Conservation (phyloP, 1,284 basidiomycete genomes). For the Sphaerobolus stellatus region DNA sequence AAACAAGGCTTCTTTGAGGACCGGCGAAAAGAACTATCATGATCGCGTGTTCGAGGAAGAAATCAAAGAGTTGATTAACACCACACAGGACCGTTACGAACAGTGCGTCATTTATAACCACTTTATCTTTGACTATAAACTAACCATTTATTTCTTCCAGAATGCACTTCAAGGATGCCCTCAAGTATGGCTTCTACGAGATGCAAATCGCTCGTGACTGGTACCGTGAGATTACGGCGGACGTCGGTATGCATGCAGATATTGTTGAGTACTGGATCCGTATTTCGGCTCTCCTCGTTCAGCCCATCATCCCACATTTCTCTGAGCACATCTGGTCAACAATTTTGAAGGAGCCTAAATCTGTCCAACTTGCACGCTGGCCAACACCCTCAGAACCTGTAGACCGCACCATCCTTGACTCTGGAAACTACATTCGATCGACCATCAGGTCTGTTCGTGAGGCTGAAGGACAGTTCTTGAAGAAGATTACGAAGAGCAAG, state of each 20-base stretch:
- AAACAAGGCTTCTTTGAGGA: conserved; percentile 67
- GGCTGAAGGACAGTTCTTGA: conserved; percentile 77
- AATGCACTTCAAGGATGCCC: conserved; percentile 92
- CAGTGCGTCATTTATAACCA: conserved; percentile 52
- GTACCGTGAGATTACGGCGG: conserved; percentile 91
- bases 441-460: conserved; percentile 90
- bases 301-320: conserved; percentile 94
- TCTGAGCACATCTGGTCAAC: conserved; percentile 88
- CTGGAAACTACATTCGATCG: conserved; percentile 80
- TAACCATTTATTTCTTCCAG: conserved; percentile 40
- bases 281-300: conserved; percentile 74
- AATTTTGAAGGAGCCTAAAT: conserved; percentile 71
- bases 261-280: conserved; percentile 80
- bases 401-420: conserved; percentile 66
- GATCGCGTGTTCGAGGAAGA: conserved; percentile 93
- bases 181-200: conserved; percentile 97
- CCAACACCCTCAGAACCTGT: conserved; percentile 61
- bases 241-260: conserved; percentile 89
- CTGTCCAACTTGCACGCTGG: conserved; percentile 83
- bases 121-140: neutral
- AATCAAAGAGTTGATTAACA: conserved; percentile 81
- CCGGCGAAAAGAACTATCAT: conserved; percentile 69
- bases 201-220: conserved; percentile 91
- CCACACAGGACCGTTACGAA: conserved; percentile 78
- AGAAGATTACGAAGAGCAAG: conserved; percentile 68